Percentiles rank a stretch among this genome's conserved stretches.
These are phyloP conservation scores for Pascua guehoae DNA, from an alignment of 1,284 basidiomycete genomes.

Conservation along the genomic window DNA sequence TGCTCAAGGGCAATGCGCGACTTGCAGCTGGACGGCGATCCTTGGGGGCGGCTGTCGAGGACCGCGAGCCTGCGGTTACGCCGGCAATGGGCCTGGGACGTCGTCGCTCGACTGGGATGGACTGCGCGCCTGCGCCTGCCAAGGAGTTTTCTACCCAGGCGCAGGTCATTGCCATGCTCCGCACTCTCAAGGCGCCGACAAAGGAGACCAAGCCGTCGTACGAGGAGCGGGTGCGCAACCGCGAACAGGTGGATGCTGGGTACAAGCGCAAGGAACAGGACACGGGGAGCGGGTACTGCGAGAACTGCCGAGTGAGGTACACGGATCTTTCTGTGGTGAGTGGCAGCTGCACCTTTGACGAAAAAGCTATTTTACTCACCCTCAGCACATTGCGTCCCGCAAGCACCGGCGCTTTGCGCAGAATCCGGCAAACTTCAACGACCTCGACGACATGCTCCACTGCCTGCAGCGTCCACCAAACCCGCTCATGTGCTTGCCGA, in stretches of 20 bases:
- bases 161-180: slow-evolving; percentile 41
- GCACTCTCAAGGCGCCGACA: slow-evolving; percentile 28
- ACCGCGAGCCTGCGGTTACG: background rate
- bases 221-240: slow-evolving; percentile 33
- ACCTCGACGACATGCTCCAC: slow-evolving; percentile 73
- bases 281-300: slow-evolving; percentile 86
- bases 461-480: slow-evolving; percentile 66
- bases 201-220: slow-evolving; percentile 19
- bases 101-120: slow-evolving; percentile 16
- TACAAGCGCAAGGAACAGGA: slow-evolving; percentile 63
- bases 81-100: background rate
- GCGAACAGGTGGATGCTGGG: slow-evolving; percentile 34
- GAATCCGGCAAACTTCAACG: slow-evolving; percentile 73
- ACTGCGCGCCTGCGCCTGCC: slow-evolving; percentile 1
- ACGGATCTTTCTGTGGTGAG: slow-evolving; percentile 79
- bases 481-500: slow-evolving; percentile 20
- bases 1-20: slow-evolving; percentile 45
- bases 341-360: slow-evolving; percentile 7
- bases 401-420: slow-evolving; percentile 84
- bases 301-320: slow-evolving; percentile 90
- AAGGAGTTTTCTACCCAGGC: slow-evolving; percentile 40
- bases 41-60: too few species aligned
- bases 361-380: background rate
- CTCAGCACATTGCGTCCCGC: slow-evolving; percentile 70
- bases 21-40: slow-evolving; percentile 19